Evolutionary conservation across 495 filamentous ascomycete species (phyloP).

Genomic region (Amphirosellinia nigrospora): DNA sequence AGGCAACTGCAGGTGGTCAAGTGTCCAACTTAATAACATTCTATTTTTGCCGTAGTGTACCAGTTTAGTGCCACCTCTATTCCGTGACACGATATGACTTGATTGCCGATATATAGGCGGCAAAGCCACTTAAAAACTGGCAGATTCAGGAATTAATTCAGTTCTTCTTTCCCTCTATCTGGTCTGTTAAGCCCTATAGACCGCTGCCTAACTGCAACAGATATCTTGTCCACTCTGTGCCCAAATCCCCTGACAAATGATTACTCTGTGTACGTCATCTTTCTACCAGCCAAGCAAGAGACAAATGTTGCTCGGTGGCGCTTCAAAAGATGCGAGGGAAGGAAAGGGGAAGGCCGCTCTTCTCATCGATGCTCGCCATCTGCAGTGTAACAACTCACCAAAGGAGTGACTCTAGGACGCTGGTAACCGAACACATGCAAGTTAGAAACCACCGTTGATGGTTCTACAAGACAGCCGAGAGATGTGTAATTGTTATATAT

Average conservation of each 20-base stretch:
- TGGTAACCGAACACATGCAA: slow-evolving; percentile 3
- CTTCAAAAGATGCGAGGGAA: slow-evolving; percentile 11
- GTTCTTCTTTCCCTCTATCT: slow-evolving; percentile 1
- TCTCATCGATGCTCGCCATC: background rate
- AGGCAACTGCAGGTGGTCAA: slow-evolving; percentile 4
- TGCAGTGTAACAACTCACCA: slow-evolving; percentile 9
- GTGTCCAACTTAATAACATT: too few relatives aligned
- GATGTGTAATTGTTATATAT: slow-evolving; percentile 5
- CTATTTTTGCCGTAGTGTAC: background rate
- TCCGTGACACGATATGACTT: slow-evolving; percentile 9
- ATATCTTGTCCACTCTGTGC: too few relatives aligned
- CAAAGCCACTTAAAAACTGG: slow-evolving; percentile 14
- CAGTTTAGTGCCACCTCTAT: background rate
- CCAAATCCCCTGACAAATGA: slow-evolving; percentile 7
- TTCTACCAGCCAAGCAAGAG: background rate
- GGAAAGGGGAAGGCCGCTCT: slow-evolving; percentile 12
- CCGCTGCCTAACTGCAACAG: too few relatives aligned
- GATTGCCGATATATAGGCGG: slow-evolving; percentile 9
- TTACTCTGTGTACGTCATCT: background rate
- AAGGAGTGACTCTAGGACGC: slow-evolving; percentile 7
- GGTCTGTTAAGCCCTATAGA: too few relatives aligned
- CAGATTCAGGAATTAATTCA: slow-evolving; percentile 14
- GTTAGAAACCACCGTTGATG: slow-evolving; percentile 10
- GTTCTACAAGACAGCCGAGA: slow-evolving; percentile 7
- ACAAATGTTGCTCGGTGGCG: slow-evolving; percentile 6